Conservation (phyloP, 805 yeast species). For the Ogataea minuta region DNA sequence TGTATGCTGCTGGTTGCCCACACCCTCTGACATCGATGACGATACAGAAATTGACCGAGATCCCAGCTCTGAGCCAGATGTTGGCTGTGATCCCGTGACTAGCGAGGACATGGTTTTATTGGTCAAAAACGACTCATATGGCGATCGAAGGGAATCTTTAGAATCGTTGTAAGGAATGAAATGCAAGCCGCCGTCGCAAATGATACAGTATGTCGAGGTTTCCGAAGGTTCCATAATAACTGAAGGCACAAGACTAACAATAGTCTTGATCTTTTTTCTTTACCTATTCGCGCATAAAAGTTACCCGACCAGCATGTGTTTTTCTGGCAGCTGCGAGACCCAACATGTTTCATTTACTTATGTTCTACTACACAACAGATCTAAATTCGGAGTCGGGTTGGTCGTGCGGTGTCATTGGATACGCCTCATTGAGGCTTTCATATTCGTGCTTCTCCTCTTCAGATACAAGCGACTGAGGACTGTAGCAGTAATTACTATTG, state of each 20-base stretch:
- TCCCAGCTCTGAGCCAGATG: slow-evolving; percentile 16
- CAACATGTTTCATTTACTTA: background rate
- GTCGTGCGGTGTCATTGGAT: slow-evolving; percentile 13
- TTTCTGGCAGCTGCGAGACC: background rate
- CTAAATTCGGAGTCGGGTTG: slow-evolving; percentile 1
- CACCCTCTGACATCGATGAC: slow-evolving; percentile 8
- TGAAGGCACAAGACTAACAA: background rate
- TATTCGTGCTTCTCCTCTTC: slow-evolving; percentile 13
- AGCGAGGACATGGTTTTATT: slow-evolving; percentile 29
- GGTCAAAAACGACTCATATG: slow-evolving; percentile 25
- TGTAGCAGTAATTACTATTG: slow-evolving; percentile 34
- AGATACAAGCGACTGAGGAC: slow-evolving; percentile 35
- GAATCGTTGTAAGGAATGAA: slow-evolving; percentile 26
- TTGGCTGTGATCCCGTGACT: slow-evolving; percentile 14
- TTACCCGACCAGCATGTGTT: slow-evolving; percentile 7
- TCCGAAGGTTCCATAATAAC: slow-evolving; percentile 3
- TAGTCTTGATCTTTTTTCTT: slow-evolving; percentile 3
- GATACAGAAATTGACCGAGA: slow-evolving; percentile 12
- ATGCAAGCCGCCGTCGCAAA: slow-evolving; percentile 30
- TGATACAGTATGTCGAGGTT: slow-evolving; percentile 26
- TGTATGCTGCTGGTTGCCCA: slow-evolving; percentile 5
- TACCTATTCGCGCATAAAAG: slow-evolving; percentile 5
- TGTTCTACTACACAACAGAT: slow-evolving; percentile 1
- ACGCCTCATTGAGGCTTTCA: slow-evolving; percentile 11
- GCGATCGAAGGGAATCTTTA: slow-evolving; percentile 3